Evolutionary conservation across 2,329 filamentous ascomycete genomes (phyloP).

Genomic region (Didymella segeticola): DNA sequence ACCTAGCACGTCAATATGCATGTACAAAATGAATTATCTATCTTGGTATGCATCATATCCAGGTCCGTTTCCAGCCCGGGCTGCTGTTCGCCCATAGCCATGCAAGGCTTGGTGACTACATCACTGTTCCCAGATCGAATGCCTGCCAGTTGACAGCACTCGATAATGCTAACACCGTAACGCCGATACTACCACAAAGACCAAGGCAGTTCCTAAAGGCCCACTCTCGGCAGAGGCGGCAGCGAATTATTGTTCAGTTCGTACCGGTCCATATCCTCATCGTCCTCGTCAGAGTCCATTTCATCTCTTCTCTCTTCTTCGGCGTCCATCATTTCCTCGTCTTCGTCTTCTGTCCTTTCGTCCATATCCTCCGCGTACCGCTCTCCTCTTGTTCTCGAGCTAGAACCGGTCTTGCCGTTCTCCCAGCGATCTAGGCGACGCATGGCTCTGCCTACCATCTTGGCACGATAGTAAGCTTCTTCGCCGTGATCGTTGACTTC

Average conservation of each 20-base stretch:
- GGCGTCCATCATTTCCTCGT: slow-evolving; percentile 40
- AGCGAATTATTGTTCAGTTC: neutral
- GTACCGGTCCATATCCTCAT: slow-evolving; percentile 41
- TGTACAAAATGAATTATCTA: too few species aligned
- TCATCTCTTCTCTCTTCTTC: slow-evolving; percentile 41
- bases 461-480: slow-evolving; percentile 70
- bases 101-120: too few species aligned
- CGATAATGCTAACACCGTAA: neutral
- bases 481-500: slow-evolving; percentile 80
- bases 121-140: too few species aligned
- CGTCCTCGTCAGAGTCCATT: slow-evolving; percentile 33
- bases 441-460: slow-evolving; percentile 67
- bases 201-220: neutral
- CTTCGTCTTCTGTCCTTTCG: slow-evolving; percentile 26
- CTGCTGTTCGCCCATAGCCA: too few species aligned
- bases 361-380: slow-evolving; percentile 12
- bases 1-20: too few species aligned
- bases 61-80: too few species aligned
- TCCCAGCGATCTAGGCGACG: slow-evolving; percentile 76
- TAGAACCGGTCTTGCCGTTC: slow-evolving; percentile 39
- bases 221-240: neutral
- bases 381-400: slow-evolving; percentile 3
- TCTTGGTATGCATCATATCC: too few species aligned
- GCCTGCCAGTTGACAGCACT: neutral
- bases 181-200: neutral